Evolutionary conservation across 2,329 filamentous ascomycete species (phyloP).

Genomic region (Gyromitra esculenta): DNA sequence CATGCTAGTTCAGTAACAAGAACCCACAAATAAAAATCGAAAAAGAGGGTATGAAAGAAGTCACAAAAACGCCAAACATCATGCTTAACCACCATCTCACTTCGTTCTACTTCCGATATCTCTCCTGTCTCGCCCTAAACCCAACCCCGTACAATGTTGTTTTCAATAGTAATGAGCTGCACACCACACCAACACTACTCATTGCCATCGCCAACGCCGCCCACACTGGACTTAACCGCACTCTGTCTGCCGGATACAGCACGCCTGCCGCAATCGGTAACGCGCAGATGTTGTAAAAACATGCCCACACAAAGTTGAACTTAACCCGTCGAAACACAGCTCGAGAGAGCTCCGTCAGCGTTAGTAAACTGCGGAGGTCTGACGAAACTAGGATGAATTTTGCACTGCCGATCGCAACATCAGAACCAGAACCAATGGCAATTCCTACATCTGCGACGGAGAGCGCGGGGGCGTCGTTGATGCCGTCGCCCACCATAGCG

Average conservation of each 20-base stretch:
- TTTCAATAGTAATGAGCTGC: slow-evolving; percentile 79
- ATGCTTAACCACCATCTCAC: background rate
- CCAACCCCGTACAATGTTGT: slow-evolving; percentile 63
- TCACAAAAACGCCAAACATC: slow-evolving; percentile 3
- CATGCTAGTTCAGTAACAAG: background rate
- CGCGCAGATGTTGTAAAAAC: slow-evolving; percentile 80
- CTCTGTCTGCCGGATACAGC: slow-evolving; percentile 68
- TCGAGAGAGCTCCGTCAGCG: slow-evolving; percentile 75
- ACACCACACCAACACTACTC: slow-evolving; percentile 88
- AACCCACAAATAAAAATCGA: slow-evolving; percentile 1
- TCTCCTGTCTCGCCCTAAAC: slow-evolving; percentile 58
- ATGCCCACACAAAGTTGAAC: slow-evolving; percentile 86
- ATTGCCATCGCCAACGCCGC: slow-evolving; percentile 90
- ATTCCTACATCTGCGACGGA: slow-evolving; percentile 84
- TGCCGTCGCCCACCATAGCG: slow-evolving; percentile 86
- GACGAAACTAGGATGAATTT: slow-evolving; percentile 82
- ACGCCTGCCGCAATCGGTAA: slow-evolving; percentile 84
- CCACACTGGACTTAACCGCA: slow-evolving; percentile 78
- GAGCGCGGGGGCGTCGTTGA: slow-evolving; percentile 85
- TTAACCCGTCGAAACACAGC: slow-evolving; percentile 80
- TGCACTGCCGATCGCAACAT: slow-evolving; percentile 82
- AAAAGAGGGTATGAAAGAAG: slow-evolving; percentile 1
- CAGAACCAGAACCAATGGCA: slow-evolving; percentile 80
- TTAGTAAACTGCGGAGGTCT: slow-evolving; percentile 74
- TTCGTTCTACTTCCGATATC: slow-evolving; percentile 28